These are phyloP conservation scores for Fusarium graminum DNA, from an alignment of 2,329 filamentous ascomycete genomes.

Conservation along the genomic window DNA sequence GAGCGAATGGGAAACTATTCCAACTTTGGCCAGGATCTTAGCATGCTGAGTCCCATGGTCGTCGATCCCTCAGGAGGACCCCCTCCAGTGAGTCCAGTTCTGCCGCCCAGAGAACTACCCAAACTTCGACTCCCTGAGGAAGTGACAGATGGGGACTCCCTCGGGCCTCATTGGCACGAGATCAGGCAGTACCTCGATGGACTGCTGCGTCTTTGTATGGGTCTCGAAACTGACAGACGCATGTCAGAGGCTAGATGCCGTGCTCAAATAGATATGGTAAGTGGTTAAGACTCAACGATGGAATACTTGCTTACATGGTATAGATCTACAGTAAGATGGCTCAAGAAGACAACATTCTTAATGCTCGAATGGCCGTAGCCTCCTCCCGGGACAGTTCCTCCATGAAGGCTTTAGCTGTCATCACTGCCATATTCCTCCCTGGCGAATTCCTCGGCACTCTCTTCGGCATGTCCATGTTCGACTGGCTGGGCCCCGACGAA, in stretches of 20 bases:
- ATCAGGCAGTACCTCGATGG: slow-evolving; percentile 62
- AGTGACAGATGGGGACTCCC: slow-evolving; percentile 45
- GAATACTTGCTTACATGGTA: slow-evolving; percentile 10
- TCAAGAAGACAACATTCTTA: slow-evolving; percentile 62
- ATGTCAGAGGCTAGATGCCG: slow-evolving; percentile 62
- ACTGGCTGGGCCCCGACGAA: slow-evolving; percentile 57
- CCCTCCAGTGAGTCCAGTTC: slow-evolving; percentile 47
- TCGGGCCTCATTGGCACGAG: slow-evolving; percentile 60
- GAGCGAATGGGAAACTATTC: slow-evolving; percentile 47
- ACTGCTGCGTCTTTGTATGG: slow-evolving; percentile 58
- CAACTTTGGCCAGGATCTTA: slow-evolving; percentile 43
- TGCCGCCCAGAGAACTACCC: slow-evolving; percentile 40
- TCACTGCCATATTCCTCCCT: slow-evolving; percentile 62
- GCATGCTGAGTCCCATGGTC: slow-evolving; percentile 46
- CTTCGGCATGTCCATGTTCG: slow-evolving; percentile 63
- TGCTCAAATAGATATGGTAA: slow-evolving; percentile 61
- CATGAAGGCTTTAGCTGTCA: slow-evolving; percentile 63
- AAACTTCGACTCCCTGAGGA: slow-evolving; percentile 34
- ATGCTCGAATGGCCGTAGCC: slow-evolving; percentile 57
- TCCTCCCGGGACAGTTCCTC: slow-evolving; percentile 60
- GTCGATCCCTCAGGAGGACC: slow-evolving; percentile 42
- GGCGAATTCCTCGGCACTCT: slow-evolving; percentile 62
- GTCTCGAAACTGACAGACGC: slow-evolving; percentile 60
- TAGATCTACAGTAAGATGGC: slow-evolving; percentile 64
- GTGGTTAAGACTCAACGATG: slow-evolving; percentile 18